These are phyloP conservation scores for Falciphora oryzae DNA, from an alignment of 2,329 filamentous ascomycete species.

Conservation along the genomic window DNA sequence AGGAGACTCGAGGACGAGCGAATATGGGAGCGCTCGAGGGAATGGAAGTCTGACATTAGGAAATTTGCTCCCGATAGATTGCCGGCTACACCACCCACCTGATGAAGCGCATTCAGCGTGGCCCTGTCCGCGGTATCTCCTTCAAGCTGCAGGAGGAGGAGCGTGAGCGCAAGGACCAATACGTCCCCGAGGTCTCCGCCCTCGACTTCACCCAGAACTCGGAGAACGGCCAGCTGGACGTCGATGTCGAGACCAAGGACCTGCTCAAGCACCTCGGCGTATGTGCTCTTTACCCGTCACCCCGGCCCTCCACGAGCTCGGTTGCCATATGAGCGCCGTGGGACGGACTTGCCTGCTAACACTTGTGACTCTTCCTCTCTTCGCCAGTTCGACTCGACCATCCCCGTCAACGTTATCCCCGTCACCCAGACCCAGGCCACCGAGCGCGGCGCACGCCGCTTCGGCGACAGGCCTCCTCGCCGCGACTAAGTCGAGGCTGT, in stretches of 20 bases:
- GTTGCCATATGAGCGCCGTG: not conserved
- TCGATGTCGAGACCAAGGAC: conserved; percentile 98
- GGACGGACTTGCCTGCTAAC: conserved; percentile 22
- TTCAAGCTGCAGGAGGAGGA: conserved; percentile 99
- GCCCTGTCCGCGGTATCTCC: conserved; percentile 98
- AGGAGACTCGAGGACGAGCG: not conserved
- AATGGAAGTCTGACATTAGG: not conserved
- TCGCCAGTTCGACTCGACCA: conserved; percentile 75
- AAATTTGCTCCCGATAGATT: conserved; percentile 50
- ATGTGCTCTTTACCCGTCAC: conserved; percentile 42
- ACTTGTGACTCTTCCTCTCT: conserved; percentile 10
- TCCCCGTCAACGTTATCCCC: conserved; percentile 91
- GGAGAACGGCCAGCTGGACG: conserved; percentile 89
- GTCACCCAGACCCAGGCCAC: conserved; percentile 82
- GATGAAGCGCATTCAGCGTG: conserved; percentile 99
- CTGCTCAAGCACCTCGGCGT: conserved; percentile 97
- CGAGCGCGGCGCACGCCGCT: conserved; percentile 59
- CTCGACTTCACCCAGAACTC: conserved; percentile 95
- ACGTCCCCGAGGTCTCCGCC: conserved; percentile 97
- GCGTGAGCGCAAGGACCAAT: conserved; percentile 99
- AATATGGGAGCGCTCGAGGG: too few relatives aligned
- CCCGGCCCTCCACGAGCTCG: not conserved
- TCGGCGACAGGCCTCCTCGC: conserved; percentile 39
- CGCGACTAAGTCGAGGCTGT: conserved; percentile 34
- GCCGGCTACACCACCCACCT: conserved; percentile 97